phyloP scores from a whole-genome alignment of 108 stramenopile species.

The Mayamaea pseudoterrestris region DNA sequence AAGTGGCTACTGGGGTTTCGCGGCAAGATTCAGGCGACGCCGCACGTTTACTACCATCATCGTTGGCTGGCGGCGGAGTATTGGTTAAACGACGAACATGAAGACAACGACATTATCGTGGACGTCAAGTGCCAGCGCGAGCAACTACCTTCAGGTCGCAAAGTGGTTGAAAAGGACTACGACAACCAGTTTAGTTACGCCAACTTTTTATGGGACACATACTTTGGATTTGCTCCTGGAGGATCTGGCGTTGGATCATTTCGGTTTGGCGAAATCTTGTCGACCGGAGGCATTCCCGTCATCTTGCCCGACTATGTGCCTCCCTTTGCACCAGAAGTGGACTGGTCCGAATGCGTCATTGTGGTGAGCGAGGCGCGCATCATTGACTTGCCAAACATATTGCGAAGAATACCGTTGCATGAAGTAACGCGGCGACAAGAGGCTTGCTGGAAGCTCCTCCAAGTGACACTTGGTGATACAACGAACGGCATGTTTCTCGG shows the following conservation, averaged over 20 bases:
- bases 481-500: too few species aligned
- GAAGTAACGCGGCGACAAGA: constrained; percentile 1
- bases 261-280: constrained; percentile 20
- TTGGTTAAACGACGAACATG: too few species aligned
- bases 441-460: constrained; percentile 2
- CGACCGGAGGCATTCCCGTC: constrained; percentile 19
- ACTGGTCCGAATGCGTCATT: constrained; percentile 17
- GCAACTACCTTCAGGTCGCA: not conserved
- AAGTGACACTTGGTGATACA: too few species aligned
- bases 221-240: constrained; percentile 19
- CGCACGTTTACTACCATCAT: constrained; percentile 18
- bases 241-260: constrained; percentile 16
- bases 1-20: constrained; percentile 8
- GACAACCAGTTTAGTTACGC: not conserved
- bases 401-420: constrained; percentile 9
- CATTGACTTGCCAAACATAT: constrained; percentile 13
- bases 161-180: constrained; percentile 2
- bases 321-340: constrained; percentile 14
- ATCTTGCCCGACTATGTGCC: constrained; percentile 7
- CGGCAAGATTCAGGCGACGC: constrained; percentile 13
- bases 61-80: constrained; percentile 21
- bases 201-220: constrained; percentile 9
- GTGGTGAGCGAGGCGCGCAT: constrained; percentile 15
- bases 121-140: constrained; percentile 20
- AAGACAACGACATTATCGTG: constrained; percentile 4